Base-by-base conservation (phyloP, 345 rosid genomes). In the Cardamine resedifolia region DNA sequence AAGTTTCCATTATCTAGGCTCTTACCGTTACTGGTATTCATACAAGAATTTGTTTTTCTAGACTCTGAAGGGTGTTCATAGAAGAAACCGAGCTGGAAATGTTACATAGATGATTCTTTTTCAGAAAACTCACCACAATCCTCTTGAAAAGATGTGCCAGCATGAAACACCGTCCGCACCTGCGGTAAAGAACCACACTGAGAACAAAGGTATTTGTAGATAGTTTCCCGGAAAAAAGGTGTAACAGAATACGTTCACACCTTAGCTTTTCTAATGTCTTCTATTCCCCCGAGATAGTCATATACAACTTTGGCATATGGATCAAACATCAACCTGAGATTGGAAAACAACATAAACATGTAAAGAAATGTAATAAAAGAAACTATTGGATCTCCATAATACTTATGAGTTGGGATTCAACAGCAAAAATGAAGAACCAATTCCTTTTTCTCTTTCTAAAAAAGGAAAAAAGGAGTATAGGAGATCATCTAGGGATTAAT, bases 201-300 rank as follows among this genome's bases (percentile, higher is more conserved):
- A 69, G 79, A 64, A 63, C 20, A 33, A 66, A 79, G 51, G 6
- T n/a, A 36, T 18, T 8, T 45, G 45, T n/a, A 15, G 10, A 43
- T 41, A 15, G 45, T 69, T 18, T 1, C 14, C 11, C 5, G 2
- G 5, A 0, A 26, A 30, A 31, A 21, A 57, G 48, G 74, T 50
- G 21, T 9, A 28, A 56, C 23, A 77, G 79, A 72, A 58, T 70
- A 89, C 75, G 67, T 80, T 78, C 96, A 83, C 87, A 93, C 98
- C 85, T 86, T 86, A 79, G 97, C 85, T 71, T 83, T 87, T 83
- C 68, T 81, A 64, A 93, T 77, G 75, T 93, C 98, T 79, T 90
- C 86, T 52, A 89, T 77, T 71, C 97, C 98, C 73, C 92, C 91
- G 51, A 84, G 75, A 75, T 93, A 90, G 71, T 90, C 97, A 39